phyloP scores from a whole-genome alignment of 371 early-diverging fungal genomes.

The Chytridiales sp. region DNA sequence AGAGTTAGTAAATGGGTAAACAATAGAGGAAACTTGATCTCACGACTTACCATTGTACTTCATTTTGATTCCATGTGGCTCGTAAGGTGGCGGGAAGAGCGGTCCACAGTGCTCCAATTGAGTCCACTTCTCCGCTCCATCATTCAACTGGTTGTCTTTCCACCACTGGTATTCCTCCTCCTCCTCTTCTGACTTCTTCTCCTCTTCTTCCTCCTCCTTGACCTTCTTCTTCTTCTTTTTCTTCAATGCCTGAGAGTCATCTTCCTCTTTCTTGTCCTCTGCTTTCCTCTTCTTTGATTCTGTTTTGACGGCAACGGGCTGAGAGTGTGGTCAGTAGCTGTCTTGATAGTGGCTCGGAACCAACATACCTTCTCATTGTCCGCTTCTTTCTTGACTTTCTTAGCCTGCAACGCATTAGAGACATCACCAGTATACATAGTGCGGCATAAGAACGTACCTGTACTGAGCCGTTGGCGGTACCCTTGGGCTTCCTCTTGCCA shows the following conservation, averaged over 20 bases:
- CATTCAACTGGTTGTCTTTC: conserved; percentile 24
- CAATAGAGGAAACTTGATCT: background rate
- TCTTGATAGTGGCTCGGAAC: too few species aligned
- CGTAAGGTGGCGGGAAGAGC: conserved; percentile 89
- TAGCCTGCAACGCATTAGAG: too few species aligned
- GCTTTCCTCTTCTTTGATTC: too few species aligned
- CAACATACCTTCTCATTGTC: too few species aligned
- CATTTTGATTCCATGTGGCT: conserved; percentile 87
- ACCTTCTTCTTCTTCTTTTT: conserved; percentile 4
- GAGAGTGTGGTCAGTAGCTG: too few species aligned
- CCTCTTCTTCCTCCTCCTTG: conserved; percentile 7
- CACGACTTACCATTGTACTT: conserved; percentile 70
- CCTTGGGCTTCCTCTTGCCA: too few species aligned
- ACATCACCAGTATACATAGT: too few species aligned
- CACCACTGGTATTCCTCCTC: conserved; percentile 32
- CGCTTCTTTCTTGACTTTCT: too few species aligned
- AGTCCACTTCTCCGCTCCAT: conserved; percentile 66
- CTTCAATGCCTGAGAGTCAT: background rate
- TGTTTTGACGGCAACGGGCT: too few species aligned
- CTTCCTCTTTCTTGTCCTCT: too few species aligned
- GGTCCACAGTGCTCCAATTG: conserved; percentile 88
- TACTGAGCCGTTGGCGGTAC: too few species aligned
- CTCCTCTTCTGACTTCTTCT: conserved; percentile 15
- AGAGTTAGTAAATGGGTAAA: background rate
- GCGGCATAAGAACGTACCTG: too few species aligned